Base-by-base conservation (phyloP, 1,284 basidiomycete species). In the Kalmanozyma brasiliensis region DNA sequence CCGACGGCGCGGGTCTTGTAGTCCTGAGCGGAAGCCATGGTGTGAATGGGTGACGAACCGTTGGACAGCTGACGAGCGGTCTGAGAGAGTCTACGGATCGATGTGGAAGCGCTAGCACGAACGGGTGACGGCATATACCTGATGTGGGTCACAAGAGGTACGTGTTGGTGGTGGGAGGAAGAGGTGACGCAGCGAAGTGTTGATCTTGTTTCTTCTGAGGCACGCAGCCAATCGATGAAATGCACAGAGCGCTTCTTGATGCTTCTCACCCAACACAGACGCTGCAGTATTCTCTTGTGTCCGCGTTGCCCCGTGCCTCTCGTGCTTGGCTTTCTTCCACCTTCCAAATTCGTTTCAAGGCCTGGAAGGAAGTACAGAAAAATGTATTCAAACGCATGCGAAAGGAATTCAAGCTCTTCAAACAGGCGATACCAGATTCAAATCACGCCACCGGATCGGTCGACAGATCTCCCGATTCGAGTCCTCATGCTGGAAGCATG, bases 1-100 rank as follows among this genome's bases (percentile, higher is more conserved):
- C 91, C 91, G 82, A 94, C 87, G 84, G 90, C 86, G 82, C 92
- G 91, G 45, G 90, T 84, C 44, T 87, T 85, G 85, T 89, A 92
- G 51, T 82, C 80, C 29, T 67, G 63, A 36, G 69, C 62, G 45
- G 70, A 61, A 44, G 75, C 55, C 72, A 66, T 73, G 38, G 58
- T 63, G 51, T 24, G 17, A 24, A 48, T 46, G 22, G 29, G 17
- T 0, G 38, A 13, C 7, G 37, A 29, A 26, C 44, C 40, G 58
- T 63, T 49, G 46, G 71, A 52, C 53, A 81, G 57, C 46, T 78
- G 78, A 35, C 75, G 66, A 20, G 58, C 65, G 33, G 71, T 73
- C 52, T 76, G 78, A 10, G 65, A 55, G 19, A 81, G 57, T 70
- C 78, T 58, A 36, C 61, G 65, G 29, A 80, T 45, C 30, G 73